These are phyloP conservation scores for Cercospora sojina DNA, from an alignment of 2,329 filamentous ascomycete genomes.

Conservation along the genomic window DNA sequence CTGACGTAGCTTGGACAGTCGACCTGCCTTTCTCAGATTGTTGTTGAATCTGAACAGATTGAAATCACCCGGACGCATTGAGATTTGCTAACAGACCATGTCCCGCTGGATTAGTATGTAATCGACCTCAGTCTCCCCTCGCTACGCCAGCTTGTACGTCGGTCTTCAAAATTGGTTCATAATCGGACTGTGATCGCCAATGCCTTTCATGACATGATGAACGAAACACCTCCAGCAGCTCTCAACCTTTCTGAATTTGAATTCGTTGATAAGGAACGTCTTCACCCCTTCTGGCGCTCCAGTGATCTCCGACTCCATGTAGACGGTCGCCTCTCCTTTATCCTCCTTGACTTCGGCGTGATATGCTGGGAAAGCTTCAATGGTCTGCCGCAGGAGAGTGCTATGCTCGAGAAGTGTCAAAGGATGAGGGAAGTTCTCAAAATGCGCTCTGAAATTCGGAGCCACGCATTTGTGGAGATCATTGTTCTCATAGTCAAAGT, in stretches of 20 bases:
- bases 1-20: background rate
- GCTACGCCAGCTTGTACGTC: background rate
- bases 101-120: background rate
- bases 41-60: too few species aligned
- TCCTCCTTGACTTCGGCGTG: conserved; percentile 16
- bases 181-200: conserved; percentile 13
- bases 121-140: background rate
- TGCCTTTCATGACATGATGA: conserved; percentile 20
- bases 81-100: too few species aligned
- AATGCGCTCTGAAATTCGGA: conserved; percentile 17
- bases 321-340: conserved; percentile 10
- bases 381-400: conserved; percentile 11
- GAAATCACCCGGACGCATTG: too few species aligned
- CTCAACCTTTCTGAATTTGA: conserved; percentile 14
- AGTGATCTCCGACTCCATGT: conserved; percentile 18
- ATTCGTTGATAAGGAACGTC: conserved; percentile 19
- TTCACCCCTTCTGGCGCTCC: conserved; percentile 11
- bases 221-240: conserved; percentile 14
- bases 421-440: conserved; percentile 18
- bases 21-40: too few species aligned
- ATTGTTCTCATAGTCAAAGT: conserved; percentile 13
- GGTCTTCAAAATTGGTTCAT: background rate
- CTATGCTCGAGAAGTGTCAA: conserved; percentile 14
- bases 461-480: conserved; percentile 15
- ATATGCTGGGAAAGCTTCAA: conserved; percentile 11